These are phyloP conservation scores for Allomyces macrogynus DNA, from an alignment of 192 early-diverging fungal genomes.

Conservation along the genomic window DNA sequence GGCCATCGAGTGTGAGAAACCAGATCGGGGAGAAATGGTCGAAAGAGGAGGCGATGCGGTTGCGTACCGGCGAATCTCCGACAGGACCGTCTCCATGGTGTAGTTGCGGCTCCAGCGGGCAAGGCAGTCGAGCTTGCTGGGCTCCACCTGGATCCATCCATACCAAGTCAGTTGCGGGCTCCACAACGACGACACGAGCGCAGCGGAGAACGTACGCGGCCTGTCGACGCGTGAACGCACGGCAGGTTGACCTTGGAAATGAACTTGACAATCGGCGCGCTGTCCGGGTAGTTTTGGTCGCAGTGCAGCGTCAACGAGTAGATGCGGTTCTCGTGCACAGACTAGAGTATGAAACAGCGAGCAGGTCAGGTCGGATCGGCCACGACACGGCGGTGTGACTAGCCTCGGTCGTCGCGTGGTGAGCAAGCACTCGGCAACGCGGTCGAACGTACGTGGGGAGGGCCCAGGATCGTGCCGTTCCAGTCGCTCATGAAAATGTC, in stretches of 20 bases:
- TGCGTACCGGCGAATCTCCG: conserved; percentile 54
- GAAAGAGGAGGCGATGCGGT: not conserved
- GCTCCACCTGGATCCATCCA: conserved; percentile 33
- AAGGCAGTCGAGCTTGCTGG: conserved; percentile 42
- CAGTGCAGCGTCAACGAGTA: conserved; percentile 72
- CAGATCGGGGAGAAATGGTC: not conserved
- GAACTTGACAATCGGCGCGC: conserved; percentile 59
- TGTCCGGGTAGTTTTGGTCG: conserved; percentile 65
- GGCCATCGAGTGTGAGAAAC: conserved; percentile 8
- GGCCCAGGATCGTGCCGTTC: conserved; percentile 88
- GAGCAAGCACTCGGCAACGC: too few species aligned
- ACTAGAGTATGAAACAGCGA: conserved; percentile 20
- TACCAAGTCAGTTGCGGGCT: not conserved
- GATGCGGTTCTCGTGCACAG: conserved; percentile 90
- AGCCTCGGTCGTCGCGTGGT: not conserved
- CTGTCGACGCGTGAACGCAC: conserved; percentile 60
- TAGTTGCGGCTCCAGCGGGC: conserved; percentile 63
- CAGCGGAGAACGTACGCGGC: conserved; percentile 28
- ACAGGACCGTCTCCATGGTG: conserved; percentile 59
- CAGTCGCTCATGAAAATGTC: conserved; percentile 64
- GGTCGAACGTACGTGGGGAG: conserved; percentile 9
- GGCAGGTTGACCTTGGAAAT: conserved; percentile 66
- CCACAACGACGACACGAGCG: too few species aligned
- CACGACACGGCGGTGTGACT: too few species aligned
- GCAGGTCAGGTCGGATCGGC: conserved; percentile 2